phyloP scores from a whole-genome alignment of 805 yeast genomes.

The Teunomyces pallodes region DNA sequence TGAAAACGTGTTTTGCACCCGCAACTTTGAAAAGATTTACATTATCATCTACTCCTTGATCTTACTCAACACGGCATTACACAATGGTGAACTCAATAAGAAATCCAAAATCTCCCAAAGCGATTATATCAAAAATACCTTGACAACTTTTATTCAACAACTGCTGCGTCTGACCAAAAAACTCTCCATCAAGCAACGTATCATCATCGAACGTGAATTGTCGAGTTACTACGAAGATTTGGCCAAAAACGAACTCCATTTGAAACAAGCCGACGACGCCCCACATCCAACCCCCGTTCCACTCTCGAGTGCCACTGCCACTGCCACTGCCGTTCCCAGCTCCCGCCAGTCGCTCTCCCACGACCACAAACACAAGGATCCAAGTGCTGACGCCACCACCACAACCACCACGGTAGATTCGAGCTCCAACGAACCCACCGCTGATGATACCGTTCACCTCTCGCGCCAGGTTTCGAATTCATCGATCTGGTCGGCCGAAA shows the following conservation, averaged over 20 bases:
- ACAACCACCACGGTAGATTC: constrained; percentile 2
- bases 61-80: constrained; percentile 74
- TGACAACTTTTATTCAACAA: constrained; percentile 40
- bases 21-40: constrained; percentile 56
- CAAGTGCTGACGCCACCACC: neutral
- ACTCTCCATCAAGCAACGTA: constrained; percentile 35
- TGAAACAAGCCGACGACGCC: constrained; percentile 26
- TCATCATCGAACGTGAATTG: constrained; percentile 46
- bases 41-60: constrained; percentile 69
- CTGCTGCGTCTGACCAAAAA: constrained; percentile 25
- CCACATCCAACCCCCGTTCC: neutral
- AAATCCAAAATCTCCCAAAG: constrained; percentile 39
- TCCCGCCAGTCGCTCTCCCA: constrained; percentile 1
- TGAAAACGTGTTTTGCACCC: constrained; percentile 47
- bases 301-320: no score
- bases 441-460: constrained; percentile 6
- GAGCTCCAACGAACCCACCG: neutral
- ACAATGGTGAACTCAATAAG: constrained; percentile 46
- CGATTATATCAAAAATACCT: constrained; percentile 42
- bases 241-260: constrained; percentile 35
- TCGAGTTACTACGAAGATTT: constrained; percentile 45
- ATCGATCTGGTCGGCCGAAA: constrained; percentile 40
- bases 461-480: constrained; percentile 27
- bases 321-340: no score
- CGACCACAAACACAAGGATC: constrained; percentile 1